Percentiles rank a stretch among this genome's conserved stretches.
Conservation (phyloP, 192 early-diverging fungal genomes). For the Podochytrium sp. region DNA sequence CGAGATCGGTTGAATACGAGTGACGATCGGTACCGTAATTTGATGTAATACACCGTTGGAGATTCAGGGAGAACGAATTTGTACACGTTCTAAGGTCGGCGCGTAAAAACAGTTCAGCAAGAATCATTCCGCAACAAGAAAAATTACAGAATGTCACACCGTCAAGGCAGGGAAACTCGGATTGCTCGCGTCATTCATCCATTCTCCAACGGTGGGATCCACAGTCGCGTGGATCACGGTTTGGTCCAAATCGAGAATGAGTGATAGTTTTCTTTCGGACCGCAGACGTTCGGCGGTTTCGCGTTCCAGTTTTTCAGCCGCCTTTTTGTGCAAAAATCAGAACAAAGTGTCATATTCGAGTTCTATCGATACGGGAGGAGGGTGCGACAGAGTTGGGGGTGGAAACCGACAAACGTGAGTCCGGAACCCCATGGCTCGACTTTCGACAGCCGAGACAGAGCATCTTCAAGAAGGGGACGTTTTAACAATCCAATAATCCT, state of each 20-base stretch:
- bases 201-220: constrained; percentile 73
- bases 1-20: too few species aligned
- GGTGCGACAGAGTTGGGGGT: too few species aligned
- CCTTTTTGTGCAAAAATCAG: too few species aligned
- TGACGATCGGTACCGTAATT: constrained; percentile 76
- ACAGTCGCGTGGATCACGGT: constrained; percentile 95
- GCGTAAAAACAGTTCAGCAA: background rate
- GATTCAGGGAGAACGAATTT: constrained; percentile 75
- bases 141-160: too few species aligned
- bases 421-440: too few species aligned
- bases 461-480: too few species aligned
- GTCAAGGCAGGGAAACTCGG: constrained; percentile 54
- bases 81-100: constrained; percentile 71
- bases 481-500: too few species aligned
- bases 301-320: constrained; percentile 74
- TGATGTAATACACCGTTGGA: constrained; percentile 75
- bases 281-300: constrained; percentile 68
- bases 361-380: too few species aligned
- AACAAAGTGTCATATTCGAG: too few species aligned
- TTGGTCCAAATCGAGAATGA: constrained; percentile 97
- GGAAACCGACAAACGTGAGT: too few species aligned
- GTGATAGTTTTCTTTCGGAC: constrained; percentile 71
- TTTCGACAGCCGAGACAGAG: too few species aligned
- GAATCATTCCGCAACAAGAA: background rate
- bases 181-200: constrained; percentile 69